Base-by-base conservation (phyloP, 164 flowering plant species). In the Tinospora cordifolia region DNA sequence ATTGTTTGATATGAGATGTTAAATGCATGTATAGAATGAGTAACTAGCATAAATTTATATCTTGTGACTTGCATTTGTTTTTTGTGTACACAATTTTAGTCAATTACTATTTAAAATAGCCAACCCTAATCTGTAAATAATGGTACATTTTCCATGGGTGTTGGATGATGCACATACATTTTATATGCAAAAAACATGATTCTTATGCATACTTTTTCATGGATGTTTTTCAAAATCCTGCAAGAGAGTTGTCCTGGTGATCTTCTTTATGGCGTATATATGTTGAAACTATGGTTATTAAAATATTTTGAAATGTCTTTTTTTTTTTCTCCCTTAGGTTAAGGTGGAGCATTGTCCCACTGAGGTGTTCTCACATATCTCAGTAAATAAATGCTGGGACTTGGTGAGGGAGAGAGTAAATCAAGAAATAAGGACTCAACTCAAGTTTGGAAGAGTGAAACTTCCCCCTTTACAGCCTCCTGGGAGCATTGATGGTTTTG, bases 401-500 rank as follows among this genome's bases (percentile, higher is more conserved):
- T 80, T 95, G 94, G 95, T 92, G 69, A 83, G 90, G 66, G 94
- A 92, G 30, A 82, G 88, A 83, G 91, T 91, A 69, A 95, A 95
- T 81, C 85, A 83, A 72, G 97, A 92, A 81, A 88, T 95, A n/a
- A 39, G 81, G 40, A 89, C 79, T 81, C 91, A 83, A 22, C 91
- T 87, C 70, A 84, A 75, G 77, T 67, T 83, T 62, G 94, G 92
- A 66, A 83, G 72, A 72, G 36, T 57, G 19, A 80, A 81, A 49
- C 96, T 91, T 73, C 96, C 93, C 58, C 88, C 93, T 81, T 74
- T 92, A 65, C 98, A 88, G 81, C 96, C 96, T 79, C 98, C 92
- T 40, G 93, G 91, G 49, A 87, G 93, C 77, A 76, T 90, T 64
- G 95, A 95, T 74, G 99, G 99, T 69, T 78, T 90, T 63, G 90